Conservation (phyloP, 106 monocot genomes). For the Cymbidium sinense region DNA sequence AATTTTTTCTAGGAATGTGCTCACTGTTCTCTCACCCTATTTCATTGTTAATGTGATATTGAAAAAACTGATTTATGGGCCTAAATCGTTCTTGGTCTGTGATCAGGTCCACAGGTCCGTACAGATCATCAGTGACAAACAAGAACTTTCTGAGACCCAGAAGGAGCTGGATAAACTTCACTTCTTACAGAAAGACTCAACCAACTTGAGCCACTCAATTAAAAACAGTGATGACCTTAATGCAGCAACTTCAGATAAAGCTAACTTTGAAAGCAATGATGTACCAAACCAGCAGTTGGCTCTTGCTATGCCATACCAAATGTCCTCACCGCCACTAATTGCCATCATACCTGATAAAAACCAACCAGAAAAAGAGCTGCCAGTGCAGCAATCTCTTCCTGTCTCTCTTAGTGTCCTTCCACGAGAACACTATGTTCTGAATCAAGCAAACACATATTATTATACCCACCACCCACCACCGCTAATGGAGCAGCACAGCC, state of each 20-base stretch:
- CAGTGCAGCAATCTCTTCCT: not conserved
- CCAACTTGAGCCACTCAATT: constrained; percentile 5
- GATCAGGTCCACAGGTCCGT: constrained; percentile 80
- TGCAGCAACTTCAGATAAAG: constrained; percentile 42
- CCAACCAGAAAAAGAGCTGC: constrained; percentile 10
- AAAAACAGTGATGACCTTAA: constrained; percentile 21
- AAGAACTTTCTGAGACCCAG: constrained; percentile 85
- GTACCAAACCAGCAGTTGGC: constrained; percentile 54
- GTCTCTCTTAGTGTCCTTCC: constrained; percentile 22
- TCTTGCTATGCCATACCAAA: constrained; percentile 47
- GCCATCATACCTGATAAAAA: constrained; percentile 13
- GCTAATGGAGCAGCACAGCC: constrained; percentile 1
- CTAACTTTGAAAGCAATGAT: constrained; percentile 28
- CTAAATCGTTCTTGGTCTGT: not conserved
- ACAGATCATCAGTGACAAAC: constrained; percentile 85
- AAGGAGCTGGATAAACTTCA: constrained; percentile 82
- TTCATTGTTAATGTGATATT: not conserved
- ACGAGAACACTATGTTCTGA: constrained; percentile 24
- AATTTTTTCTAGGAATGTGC: too few species aligned
- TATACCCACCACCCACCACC: constrained; percentile 13
- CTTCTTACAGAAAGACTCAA: constrained; percentile 45
- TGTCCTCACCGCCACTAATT: constrained; percentile 1
- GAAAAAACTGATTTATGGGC: not conserved
- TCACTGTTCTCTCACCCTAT: too few species aligned
- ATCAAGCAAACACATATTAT: constrained; percentile 36